Conservation (phyloP, 768 basidiomycete genomes). For the Suillus sp. region DNA sequence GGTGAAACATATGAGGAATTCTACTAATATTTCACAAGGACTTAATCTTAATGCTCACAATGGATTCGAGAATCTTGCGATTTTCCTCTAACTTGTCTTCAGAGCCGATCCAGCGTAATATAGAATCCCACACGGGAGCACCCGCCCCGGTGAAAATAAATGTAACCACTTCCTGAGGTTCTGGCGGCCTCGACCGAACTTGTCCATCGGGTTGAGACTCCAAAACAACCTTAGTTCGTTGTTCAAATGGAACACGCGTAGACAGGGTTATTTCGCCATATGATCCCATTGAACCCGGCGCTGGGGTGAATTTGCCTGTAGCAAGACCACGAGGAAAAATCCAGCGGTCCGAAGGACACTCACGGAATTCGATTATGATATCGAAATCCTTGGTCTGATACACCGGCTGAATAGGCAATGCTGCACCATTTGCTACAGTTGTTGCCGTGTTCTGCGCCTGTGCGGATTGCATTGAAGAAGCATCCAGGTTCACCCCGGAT, state of each 20-base stretch:
- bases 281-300: constrained; percentile 17
- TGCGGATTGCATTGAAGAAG: constrained; percentile 17
- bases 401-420: constrained; percentile 18
- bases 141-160: constrained; percentile 54
- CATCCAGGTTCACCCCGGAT: constrained; percentile 8
- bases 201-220: constrained; percentile 18
- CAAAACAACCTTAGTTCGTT: constrained; percentile 17
- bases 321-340: constrained; percentile 64
- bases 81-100: constrained; percentile 54
- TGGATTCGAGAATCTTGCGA: constrained; percentile 42
- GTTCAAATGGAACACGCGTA: constrained; percentile 47
- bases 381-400: constrained; percentile 60
- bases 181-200: constrained; percentile 14
- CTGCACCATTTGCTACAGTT: constrained; percentile 17
- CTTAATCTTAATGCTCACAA: constrained; percentile 39
- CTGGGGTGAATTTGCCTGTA: constrained; percentile 45
- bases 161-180: constrained; percentile 38
- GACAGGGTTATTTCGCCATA: constrained; percentile 43
- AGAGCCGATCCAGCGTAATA: constrained; percentile 64
- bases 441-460: constrained; percentile 18
- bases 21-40: background rate
- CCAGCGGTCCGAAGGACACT: constrained; percentile 64
- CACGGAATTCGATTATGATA: constrained; percentile 70
- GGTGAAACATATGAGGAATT: constrained; percentile 9
- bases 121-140: constrained; percentile 54